Evolutionary conservation across 2,329 filamentous ascomycete genomes (phyloP).

Genomic region (Cordyceps farinosa): DNA sequence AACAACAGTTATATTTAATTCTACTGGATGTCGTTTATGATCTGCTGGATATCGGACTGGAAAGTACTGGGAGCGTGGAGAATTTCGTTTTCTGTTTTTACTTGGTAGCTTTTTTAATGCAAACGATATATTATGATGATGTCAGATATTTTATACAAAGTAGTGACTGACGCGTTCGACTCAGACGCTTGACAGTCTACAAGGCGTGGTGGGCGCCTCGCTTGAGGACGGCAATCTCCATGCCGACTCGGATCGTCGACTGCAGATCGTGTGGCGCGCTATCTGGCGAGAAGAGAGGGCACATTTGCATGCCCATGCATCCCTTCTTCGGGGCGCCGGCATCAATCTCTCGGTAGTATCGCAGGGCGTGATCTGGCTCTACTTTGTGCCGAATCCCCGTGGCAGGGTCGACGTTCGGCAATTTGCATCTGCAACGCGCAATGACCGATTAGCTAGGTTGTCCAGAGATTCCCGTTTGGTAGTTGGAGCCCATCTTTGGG

Average conservation of each 20-base stretch:
- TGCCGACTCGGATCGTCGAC: conserved; percentile 41
- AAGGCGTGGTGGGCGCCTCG: conserved; percentile 29
- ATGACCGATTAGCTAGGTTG: conserved; percentile 11
- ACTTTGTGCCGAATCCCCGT: conserved; percentile 52
- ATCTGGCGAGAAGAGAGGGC: conserved; percentile 46
- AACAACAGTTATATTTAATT: not conserved
- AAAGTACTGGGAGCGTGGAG: conserved; percentile 14
- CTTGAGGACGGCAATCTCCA: conserved; percentile 49
- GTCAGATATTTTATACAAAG: not conserved
- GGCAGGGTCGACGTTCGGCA: conserved; percentile 66
- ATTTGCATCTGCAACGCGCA: conserved; percentile 50
- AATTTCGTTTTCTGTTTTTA: conserved; percentile 3
- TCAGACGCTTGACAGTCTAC: not conserved
- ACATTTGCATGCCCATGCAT: conserved; percentile 64
- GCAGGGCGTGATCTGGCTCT: conserved; percentile 57
- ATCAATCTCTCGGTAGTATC: conserved; percentile 58
- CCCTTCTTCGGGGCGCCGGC: conserved; percentile 53
- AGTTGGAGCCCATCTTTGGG: not conserved
- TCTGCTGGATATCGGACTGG: conserved; percentile 10
- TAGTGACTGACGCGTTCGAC: not conserved
- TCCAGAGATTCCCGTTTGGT: not conserved
- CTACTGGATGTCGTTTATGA: conserved; percentile 13
- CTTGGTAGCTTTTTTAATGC: not conserved
- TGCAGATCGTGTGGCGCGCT: conserved; percentile 7
- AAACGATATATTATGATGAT: not conserved